Conservation (phyloP, 371 early-diverging fungal genomes). For the Parasitella parasitica region DNA sequence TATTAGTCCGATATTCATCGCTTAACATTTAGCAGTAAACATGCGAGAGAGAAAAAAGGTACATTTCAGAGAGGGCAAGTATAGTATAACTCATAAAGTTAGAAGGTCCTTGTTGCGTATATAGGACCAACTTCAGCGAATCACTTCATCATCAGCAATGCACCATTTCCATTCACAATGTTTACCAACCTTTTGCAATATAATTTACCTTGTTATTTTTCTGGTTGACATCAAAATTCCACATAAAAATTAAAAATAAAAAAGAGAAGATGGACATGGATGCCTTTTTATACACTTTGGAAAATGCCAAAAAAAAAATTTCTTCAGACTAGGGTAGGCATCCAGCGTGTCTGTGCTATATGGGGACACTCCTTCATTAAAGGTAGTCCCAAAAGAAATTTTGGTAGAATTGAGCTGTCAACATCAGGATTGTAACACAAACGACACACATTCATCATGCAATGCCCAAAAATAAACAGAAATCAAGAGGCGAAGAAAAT, state of each 20-base stretch:
- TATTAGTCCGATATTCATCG: too few species aligned
- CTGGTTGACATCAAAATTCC: constrained; percentile 8
- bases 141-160: constrained; percentile 15
- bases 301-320: neutral
- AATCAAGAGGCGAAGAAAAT: neutral
- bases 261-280: neutral
- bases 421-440: neutral
- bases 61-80: constrained; percentile 21
- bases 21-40: too few species aligned
- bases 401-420: neutral
- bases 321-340: neutral
- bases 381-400: neutral
- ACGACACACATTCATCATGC: neutral
- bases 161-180: neutral
- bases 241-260: neutral
- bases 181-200: neutral
- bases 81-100: constrained; percentile 8
- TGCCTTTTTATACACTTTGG: neutral
- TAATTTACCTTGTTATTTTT: constrained; percentile 1
- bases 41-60: neutral
- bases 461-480: neutral
- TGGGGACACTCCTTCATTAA: neutral
- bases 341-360: too few species aligned
- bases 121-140: constrained; percentile 15
- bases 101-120: constrained; percentile 13